A percentile compares a stretch with the other conserved stretches of the same genome.
Conservation (phyloP, 2,329 filamentous ascomycete genomes). For the Fonsecaea monophora region DNA sequence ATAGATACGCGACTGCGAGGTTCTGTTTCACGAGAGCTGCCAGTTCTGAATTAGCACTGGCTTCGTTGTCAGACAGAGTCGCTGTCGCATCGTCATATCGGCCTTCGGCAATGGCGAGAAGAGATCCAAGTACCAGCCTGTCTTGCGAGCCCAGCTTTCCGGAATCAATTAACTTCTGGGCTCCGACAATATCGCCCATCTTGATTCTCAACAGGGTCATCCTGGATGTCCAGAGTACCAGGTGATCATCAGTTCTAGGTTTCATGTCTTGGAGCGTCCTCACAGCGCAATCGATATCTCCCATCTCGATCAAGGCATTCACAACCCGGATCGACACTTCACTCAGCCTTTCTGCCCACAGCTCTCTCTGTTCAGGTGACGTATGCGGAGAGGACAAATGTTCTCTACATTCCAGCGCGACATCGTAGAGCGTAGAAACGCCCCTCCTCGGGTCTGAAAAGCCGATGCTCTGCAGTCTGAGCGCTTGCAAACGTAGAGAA, state of each 20-base stretch:
- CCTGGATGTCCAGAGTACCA: conserved; percentile 43
- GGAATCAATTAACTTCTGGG: conserved; percentile 61
- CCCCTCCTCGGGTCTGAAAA: conserved; percentile 83
- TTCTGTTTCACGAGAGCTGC: conserved; percentile 82
- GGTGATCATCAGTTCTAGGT: conserved; percentile 41
- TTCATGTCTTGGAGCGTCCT: conserved; percentile 71
- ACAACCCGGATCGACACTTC: conserved; percentile 74
- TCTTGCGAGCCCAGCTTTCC: conserved; percentile 49
- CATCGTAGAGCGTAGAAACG: conserved; percentile 88
- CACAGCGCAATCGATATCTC: conserved; percentile 79
- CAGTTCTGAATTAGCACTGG: conserved; percentile 46
- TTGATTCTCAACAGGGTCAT: conserved; percentile 75
- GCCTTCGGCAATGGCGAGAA: conserved; percentile 80
- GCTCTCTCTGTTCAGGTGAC: conserved; percentile 62
- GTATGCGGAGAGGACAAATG: conserved; percentile 60
- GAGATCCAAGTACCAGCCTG: conserved; percentile 61
- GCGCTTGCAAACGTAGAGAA: conserved; percentile 80
- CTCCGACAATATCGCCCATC: conserved; percentile 76
- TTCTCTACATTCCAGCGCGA: conserved; percentile 76
- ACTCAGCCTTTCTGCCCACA: conserved; percentile 75
- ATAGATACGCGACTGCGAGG: conserved; percentile 81
- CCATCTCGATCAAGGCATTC: conserved; percentile 68
- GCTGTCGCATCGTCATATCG: conserved; percentile 69
- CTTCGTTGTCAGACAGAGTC: conserved; percentile 21
- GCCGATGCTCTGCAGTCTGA: conserved; percentile 83